Evolutionary conservation across 176 grass and related monocot species (phyloP), one percentile per base, ranked within the genome.

Genomic region (Thinopyrum elongatum): DNA sequence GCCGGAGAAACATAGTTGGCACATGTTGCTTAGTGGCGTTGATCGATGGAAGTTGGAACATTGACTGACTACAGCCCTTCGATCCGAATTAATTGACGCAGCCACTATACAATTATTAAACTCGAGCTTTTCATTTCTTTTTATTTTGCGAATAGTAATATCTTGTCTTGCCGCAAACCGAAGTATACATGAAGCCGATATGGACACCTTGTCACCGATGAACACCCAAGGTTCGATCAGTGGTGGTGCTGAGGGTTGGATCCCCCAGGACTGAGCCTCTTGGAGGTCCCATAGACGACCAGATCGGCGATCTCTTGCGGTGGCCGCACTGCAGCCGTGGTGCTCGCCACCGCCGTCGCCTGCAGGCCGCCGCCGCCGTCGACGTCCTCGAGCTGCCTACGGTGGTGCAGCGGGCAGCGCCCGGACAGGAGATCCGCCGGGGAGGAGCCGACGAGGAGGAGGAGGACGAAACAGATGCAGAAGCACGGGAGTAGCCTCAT

Each of bases 181-280:
- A 8, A 60, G 22, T 60, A n/a, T 60, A 60, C 9, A 65, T 29
- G 27, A 14, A 27, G 44, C 13, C 13, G 44, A 46, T 47, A 42
- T 11, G 15, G 15, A 17, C 47, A 17, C 47, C 47, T 51, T 51
- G 17, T 17, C 47, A 51, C 47, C 16, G 47, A 51, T 19, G 15
- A 42, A 44, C 66, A 75, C 16, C 44, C 42, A 23, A 34, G 12
- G 41, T 47, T 11, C 35, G 19, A 57, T 86, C 62, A 94, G 86
- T 97, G 94, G 69, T 97, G 94, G 67, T 97, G 94, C 88, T 97
- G 94, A 85, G 92, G 94, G 63, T 97, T 91, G 2, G 94, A 86
- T 3, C 92, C 94, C 1, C 92, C 90, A 4, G 94, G 94, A 61
- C 86, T 91, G 53, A 87, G 61, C 84, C 92, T 85, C 86, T 97